Percentiles rank a stretch among this genome's conserved stretches.
phyloP scores from a whole-genome alignment of 2,329 filamentous ascomycete genomes.

The Cladophialophora psammophila region DNA sequence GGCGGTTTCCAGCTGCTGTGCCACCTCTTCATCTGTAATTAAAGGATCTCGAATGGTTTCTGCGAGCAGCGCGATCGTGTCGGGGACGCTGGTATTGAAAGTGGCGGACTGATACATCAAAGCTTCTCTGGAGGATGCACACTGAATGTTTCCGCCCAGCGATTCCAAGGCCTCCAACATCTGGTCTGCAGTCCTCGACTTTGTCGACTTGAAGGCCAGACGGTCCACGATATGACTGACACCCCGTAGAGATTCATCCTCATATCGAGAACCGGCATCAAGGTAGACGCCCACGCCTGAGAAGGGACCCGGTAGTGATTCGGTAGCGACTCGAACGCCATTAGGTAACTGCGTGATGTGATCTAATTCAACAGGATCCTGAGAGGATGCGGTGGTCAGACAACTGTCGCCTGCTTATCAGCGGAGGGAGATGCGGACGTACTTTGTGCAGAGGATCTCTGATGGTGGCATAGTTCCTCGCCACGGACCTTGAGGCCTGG shows the following conservation, averaged over 20 bases:
- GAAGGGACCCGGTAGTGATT: slow-evolving; percentile 92
- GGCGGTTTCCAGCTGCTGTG: slow-evolving; percentile 86
- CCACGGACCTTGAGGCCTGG: slow-evolving; percentile 20
- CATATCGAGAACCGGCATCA: slow-evolving; percentile 92
- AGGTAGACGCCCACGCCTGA: slow-evolving; percentile 95
- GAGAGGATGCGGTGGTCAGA: slow-evolving; percentile 24
- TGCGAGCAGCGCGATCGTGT: slow-evolving; percentile 81
- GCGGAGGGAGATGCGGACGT: slow-evolving; percentile 7
- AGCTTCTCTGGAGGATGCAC: slow-evolving; percentile 90
- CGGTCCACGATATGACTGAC: slow-evolving; percentile 97
- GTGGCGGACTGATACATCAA: slow-evolving; percentile 99
- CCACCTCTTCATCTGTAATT: slow-evolving; percentile 86
- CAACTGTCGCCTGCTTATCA: slow-evolving; percentile 3
- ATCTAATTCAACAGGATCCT: slow-evolving; percentile 88
- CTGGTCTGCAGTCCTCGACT: slow-evolving; percentile 73
- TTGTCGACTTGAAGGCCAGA: slow-evolving; percentile 90
- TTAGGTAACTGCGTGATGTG: slow-evolving; percentile 87
- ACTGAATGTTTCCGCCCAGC: slow-evolving; percentile 94
- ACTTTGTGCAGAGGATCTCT: slow-evolving; percentile 38
- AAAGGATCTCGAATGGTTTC: slow-evolving; percentile 89
- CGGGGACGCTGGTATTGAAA: slow-evolving; percentile 90
- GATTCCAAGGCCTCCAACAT: slow-evolving; percentile 89
- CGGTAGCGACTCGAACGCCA: slow-evolving; percentile 91
- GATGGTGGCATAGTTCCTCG: slow-evolving; percentile 39
- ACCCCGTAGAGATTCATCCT: slow-evolving; percentile 82